Evolutionary conservation across 805 yeast species (phyloP), one percentile per base, ranked within the genome.

Genomic region (Lipomyces starkeyi): DNA sequence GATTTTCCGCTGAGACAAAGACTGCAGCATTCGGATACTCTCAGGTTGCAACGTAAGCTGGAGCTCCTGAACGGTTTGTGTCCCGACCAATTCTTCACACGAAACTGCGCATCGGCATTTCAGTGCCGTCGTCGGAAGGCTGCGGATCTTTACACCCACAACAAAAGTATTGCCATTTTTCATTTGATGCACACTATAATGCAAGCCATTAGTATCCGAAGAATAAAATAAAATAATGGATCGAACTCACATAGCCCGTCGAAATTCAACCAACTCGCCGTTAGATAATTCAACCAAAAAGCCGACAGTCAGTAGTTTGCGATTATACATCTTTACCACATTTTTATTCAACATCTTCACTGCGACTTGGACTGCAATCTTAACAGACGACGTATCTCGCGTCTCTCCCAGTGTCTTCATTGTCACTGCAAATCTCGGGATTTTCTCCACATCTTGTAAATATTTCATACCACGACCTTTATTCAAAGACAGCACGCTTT

Each of bases 221-320:
- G 58, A 20, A 27, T 35, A 32, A 13, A 8, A 5, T 29, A 29
- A 29, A 27, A 49, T 35, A 20, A 2, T 25, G n/a, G 49, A 13
- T 0, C 52, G n/a, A 13, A 9, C 55, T 32, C 49, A 71, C 73
- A 64, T 75, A 0, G 83, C 74, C 67, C 84, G 79, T 65, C 86
- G 77, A 64, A 83, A 85, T 66, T 84, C 87, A 7, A 84, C 63
- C 13, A 86, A 68, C 2, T 59, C 71, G 0, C 85, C 86, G 6
- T 73, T 70, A 3, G 74, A 68, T 43, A 74, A 74, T 1, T 75
- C 76, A 13, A 78, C 66, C 8, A 78, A 71, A 0, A 83, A 73
- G 55, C 77, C 79, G 0, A 79, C 65, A 0, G 80, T 77, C 2
- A 82, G 62, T 3, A 73, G 57, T 55, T 77, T 75, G 20, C 58